A percentile compares a stretch with the other conserved stretches of the same genome.
These are phyloP conservation scores for Alternaria tenuissima DNA, from an alignment of 2,329 filamentous ascomycete genomes.

Conservation along the genomic window DNA sequence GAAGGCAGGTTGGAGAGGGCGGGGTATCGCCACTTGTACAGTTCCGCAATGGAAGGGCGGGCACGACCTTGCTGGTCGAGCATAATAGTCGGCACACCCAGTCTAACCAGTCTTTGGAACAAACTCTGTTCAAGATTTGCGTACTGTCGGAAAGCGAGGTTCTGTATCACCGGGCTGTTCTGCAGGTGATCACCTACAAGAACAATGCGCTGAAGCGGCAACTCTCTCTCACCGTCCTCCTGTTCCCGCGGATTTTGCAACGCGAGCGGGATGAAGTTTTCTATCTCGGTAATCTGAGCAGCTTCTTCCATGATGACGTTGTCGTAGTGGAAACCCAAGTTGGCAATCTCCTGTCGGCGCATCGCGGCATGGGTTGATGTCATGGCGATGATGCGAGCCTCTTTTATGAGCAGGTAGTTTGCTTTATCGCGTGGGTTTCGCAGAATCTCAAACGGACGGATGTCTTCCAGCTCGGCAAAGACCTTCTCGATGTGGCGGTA, in stretches of 20 bases:
- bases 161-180: conserved; percentile 95
- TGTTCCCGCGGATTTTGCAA: conserved; percentile 74
- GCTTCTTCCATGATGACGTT: conserved; percentile 99
- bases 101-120: conserved; percentile 86
- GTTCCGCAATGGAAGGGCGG: conserved; percentile 81
- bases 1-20: conserved; percentile 80
- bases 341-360: conserved; percentile 86
- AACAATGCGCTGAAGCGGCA: conserved; percentile 84
- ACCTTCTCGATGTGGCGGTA: conserved; percentile 88
- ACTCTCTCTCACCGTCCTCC: conserved; percentile 67
- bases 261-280: conserved; percentile 95
- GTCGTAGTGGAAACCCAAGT: conserved; percentile 95
- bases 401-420: conserved; percentile 93
- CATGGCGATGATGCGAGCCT: conserved; percentile 98
- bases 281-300: conserved; percentile 95
- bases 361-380: conserved; percentile 98
- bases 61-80: conserved; percentile 95
- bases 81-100: conserved; percentile 89
- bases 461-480: conserved; percentile 90
- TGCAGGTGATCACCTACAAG: conserved; percentile 95
- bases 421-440: conserved; percentile 89
- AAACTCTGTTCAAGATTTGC: conserved; percentile 96
- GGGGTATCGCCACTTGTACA: conserved; percentile 94
- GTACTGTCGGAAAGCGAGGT: conserved; percentile 91
- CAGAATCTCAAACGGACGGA: conserved; percentile 93